phyloP scores from a whole-genome alignment of 1,284 basidiomycete species.

The Ceratobasidium theobromae region DNA sequence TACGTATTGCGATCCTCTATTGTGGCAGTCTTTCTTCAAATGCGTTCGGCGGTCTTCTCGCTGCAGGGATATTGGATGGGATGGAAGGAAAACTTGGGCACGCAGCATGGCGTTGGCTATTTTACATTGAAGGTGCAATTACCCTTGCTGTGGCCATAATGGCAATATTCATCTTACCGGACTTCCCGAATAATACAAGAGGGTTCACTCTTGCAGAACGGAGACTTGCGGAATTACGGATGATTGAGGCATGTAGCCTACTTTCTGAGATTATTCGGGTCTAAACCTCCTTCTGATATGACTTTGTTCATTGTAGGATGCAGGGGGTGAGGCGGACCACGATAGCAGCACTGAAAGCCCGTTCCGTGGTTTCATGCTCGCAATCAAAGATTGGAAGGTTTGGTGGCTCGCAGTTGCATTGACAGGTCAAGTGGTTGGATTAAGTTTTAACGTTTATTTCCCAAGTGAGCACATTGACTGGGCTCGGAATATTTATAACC shows the following conservation, averaged over 20 bases:
- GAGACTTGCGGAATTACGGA: conserved; percentile 66
- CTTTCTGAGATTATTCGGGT: background rate
- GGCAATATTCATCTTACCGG: conserved; percentile 67
- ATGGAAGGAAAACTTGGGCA: conserved; percentile 73
- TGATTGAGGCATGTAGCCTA: conserved; percentile 59
- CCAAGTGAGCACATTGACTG: conserved; percentile 19
- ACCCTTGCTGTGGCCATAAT: conserved; percentile 40
- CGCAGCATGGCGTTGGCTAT: conserved; percentile 62
- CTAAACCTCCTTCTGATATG: background rate
- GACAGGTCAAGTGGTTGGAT: conserved; percentile 56
- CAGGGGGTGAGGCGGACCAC: conserved; percentile 52
- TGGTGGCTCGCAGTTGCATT: conserved; percentile 62
- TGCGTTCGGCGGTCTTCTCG: conserved; percentile 77
- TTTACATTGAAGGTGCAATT: conserved; percentile 42
- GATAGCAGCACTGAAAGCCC: conserved; percentile 43
- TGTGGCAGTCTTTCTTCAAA: conserved; percentile 75
- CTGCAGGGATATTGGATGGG: conserved; percentile 64
- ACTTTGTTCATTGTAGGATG: background rate
- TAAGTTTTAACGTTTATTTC: background rate
- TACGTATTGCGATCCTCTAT: conserved; percentile 51
- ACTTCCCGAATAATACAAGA: conserved; percentile 61
- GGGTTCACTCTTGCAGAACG: conserved; percentile 66
- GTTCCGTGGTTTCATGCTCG: conserved; percentile 55
- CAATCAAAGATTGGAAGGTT: conserved; percentile 69
- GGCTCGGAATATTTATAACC: background rate